phyloP scores from a whole-genome alignment of 1,284 basidiomycete species.

The Marasmius sp. region DNA sequence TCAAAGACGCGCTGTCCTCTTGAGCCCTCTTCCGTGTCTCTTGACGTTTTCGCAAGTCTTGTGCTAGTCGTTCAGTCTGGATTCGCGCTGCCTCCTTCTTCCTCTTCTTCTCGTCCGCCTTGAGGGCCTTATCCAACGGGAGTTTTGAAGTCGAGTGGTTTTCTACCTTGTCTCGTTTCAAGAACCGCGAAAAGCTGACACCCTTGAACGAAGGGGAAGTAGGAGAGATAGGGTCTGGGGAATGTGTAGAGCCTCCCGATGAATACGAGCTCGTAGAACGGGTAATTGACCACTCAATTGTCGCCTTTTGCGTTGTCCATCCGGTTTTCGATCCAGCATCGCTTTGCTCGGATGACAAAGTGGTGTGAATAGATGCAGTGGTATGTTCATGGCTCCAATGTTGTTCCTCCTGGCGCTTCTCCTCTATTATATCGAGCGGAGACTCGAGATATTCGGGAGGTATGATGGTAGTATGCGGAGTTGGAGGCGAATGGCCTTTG shows the following conservation, averaged over 20 bases:
- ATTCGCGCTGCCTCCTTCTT: slow-evolving; percentile 45
- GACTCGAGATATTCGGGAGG: slow-evolving; percentile 6
- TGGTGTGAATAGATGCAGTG: not conserved
- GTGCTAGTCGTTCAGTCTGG: slow-evolving; percentile 40
- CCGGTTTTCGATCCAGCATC: not conserved
- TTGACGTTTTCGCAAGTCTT: slow-evolving; percentile 36
- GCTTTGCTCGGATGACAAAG: not conserved
- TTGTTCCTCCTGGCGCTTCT: slow-evolving; percentile 13
- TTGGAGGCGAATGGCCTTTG: slow-evolving; percentile 31
- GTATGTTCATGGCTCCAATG: not conserved
- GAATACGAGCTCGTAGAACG: not conserved
- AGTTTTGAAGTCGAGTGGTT: slow-evolving; percentile 1
- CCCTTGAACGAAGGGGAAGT: not conserved
- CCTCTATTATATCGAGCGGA: slow-evolving; percentile 27
- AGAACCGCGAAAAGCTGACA: slow-evolving; percentile 1
- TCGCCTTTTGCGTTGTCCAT: not conserved
- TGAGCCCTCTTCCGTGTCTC: slow-evolving; percentile 27
- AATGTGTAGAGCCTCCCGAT: not conserved
- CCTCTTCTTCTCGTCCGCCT: slow-evolving; percentile 43
- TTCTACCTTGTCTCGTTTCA: slow-evolving; percentile 5
- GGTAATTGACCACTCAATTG: slow-evolving; percentile 1
- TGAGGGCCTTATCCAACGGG: slow-evolving; percentile 33
- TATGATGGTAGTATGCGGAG: slow-evolving; percentile 2
- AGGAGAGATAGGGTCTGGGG: not conserved
- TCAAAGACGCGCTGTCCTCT: slow-evolving; percentile 28